phyloP scores from a whole-genome alignment of 345 rosid genomes.

The Eucalyptus tenuipes region DNA sequence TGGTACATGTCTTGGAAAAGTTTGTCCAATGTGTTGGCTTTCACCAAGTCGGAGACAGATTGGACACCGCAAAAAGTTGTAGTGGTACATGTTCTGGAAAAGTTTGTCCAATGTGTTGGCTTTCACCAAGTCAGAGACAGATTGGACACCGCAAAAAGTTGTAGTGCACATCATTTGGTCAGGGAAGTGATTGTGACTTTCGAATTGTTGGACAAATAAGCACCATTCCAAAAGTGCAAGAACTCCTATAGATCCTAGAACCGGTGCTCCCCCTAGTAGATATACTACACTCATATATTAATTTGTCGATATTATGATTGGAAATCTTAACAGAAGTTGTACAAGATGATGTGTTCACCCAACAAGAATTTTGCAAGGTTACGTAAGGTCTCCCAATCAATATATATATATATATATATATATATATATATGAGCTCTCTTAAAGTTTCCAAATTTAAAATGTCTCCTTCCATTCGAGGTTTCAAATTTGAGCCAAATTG shows the following conservation, averaged over 20 bases:
- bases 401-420: too few species aligned
- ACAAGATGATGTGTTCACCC: neutral
- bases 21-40: neutral
- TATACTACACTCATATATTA: neutral
- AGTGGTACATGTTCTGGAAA: neutral
- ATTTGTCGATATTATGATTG: neutral
- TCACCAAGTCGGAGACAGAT: neutral
- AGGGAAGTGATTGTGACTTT: neutral
- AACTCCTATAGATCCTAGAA: neutral
- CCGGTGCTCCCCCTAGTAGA: neutral
- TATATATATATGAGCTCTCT: neutral
- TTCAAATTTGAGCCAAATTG: neutral
- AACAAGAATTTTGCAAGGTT: neutral
- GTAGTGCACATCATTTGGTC: neutral
- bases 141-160: rapidly evolving
- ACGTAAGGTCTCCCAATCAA: neutral
- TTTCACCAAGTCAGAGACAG: neutral
- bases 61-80: neutral
- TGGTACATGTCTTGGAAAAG: too few species aligned
- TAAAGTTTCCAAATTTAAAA: neutral
- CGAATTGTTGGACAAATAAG: neutral
- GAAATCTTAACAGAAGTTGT: neutral
- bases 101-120: neutral
- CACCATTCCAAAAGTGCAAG: neutral
- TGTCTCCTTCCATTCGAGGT: neutral